phyloP scores from a whole-genome alignment of 345 rosid species.

The Rhizophora mangle region DNA sequence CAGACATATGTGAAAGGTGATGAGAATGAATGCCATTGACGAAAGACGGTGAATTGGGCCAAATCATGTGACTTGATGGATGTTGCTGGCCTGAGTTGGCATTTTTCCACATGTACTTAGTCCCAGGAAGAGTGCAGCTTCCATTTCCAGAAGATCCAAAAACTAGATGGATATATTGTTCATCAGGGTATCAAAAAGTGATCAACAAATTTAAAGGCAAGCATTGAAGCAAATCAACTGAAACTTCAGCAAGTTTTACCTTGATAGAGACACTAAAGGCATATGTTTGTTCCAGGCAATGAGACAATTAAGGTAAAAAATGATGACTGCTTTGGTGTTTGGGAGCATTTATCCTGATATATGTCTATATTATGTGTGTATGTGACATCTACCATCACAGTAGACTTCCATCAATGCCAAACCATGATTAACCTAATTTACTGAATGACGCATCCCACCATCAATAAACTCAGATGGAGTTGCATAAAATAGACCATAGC shows the following conservation, averaged over 20 bases:
- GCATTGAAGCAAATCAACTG: not conserved
- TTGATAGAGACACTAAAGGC: too few species aligned
- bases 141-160: slow-evolving; percentile 82
- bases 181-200: not conserved
- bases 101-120: slow-evolving; percentile 53
- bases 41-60: slow-evolving; percentile 84
- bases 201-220: not conserved
- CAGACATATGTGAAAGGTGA: slow-evolving; percentile 58
- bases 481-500: slow-evolving; percentile 2
- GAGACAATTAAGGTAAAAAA: too few species aligned
- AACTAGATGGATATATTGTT: slow-evolving; percentile 27
- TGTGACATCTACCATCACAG: not conserved
- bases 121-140: slow-evolving; percentile 57
- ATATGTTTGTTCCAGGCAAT: too few species aligned
- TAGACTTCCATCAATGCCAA: not conserved
- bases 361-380: not conserved
- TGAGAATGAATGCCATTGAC: slow-evolving; percentile 51
- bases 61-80: slow-evolving; percentile 66
- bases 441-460: too few species aligned
- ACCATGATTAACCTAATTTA: too few species aligned
- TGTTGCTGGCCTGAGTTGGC: slow-evolving; percentile 34
- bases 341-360: not conserved
- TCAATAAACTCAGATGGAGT: not conserved
- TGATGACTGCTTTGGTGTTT: not conserved
- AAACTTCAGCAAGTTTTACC: not conserved